Base-by-base conservation (phyloP, 768 basidiomycete species). In the Termitomyces sp. region DNA sequence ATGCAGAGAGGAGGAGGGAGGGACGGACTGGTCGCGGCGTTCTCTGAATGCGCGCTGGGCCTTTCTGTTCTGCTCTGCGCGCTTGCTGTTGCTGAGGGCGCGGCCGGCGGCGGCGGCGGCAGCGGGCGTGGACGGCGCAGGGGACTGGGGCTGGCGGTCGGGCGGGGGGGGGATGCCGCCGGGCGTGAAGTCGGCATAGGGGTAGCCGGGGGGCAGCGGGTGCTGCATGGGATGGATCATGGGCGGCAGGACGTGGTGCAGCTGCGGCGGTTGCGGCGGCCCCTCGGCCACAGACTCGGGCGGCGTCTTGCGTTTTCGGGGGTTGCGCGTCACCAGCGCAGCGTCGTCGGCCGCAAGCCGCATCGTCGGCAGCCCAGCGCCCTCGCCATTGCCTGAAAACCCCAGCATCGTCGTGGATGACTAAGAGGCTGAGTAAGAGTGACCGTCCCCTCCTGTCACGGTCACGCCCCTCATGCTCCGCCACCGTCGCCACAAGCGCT, bases 21-120 rank as follows among this genome's bases (percentile, higher is more conserved):
- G 59, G 37, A 83, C 89, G 74, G 54, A 94, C 92, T 91, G 88
- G 76, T 97, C 94, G 68, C 94, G 79, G 36, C 94, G 85, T 71
- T 95, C 91, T 62, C 94, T 79, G 73, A 96, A 97, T 1, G 93
- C 94, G 46, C 94, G 83, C 75, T 97, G 94, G 0, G 94, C 94
- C 73, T 94, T 95, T 67, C 94, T 83, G 73, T 97, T 97, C 77
- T 97, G 94, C 69, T 96, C 94, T 47, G 94, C 94, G 10, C 94
- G 85, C 70, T 94, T 95, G 71, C 87, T 90, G 69, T 82, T 85
- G 73, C 88, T 91, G 54, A 94, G 79, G 11, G 85, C 75, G 51
- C 92, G 79, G 31, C 81, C 81, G 20, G 75, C 72, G 48, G 67
- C 64, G 43, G 74, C 60, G 53, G 52, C 29, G 32, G 66, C 17